Base-by-base conservation (phyloP, 345 rosid species). In the Balakata baccata region DNA sequence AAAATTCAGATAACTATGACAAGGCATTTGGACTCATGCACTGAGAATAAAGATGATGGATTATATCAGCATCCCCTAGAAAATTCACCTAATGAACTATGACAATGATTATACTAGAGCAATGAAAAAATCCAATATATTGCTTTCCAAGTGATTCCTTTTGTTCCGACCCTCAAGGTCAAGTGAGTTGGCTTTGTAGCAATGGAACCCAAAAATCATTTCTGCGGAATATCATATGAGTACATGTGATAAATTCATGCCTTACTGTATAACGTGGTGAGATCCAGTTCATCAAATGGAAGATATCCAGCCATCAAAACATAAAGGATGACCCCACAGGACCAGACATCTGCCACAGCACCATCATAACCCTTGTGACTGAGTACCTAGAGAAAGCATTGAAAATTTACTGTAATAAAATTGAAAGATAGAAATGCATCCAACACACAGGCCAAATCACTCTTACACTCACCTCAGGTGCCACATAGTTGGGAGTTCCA, bases 251-350 rank as follows among this genome's bases (percentile, higher is more conserved):
- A 76, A 69, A 79, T 57, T 56, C 90, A 56, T 92, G 89, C 98
- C 98, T 94, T 94, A 82, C 89, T 87, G 74, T 94, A 94, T 81
- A 94, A 75, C 29, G 97, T 92, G 58, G 97, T 89, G 79, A 94
- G 93, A 84, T 94, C 98, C 75, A 94, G 91, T 72, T 94, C 98
- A 78, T 94, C 98, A 83, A 94, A 94, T 46, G 98, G 98, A 81
- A 94, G 97, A 85, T 88, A 92, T 77, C 98, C 98, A 49, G 98
- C 97, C 88, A 94, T 84, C 82, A 94, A 79, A 79, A 94, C 98
- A 86, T 89, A 92, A 41, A 94, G 97, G 84, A 94, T 90, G 54
- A 94, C 89, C 60, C 98, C 98, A 75, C 97, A 94, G 18, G 98
- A 94, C 97, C 98, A 94, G 74, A 90, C 89, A 86, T 94, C 98